These are phyloP conservation scores for Kalmusia sp. DNA, from an alignment of 2,329 filamentous ascomycete species.

Conservation along the genomic window DNA sequence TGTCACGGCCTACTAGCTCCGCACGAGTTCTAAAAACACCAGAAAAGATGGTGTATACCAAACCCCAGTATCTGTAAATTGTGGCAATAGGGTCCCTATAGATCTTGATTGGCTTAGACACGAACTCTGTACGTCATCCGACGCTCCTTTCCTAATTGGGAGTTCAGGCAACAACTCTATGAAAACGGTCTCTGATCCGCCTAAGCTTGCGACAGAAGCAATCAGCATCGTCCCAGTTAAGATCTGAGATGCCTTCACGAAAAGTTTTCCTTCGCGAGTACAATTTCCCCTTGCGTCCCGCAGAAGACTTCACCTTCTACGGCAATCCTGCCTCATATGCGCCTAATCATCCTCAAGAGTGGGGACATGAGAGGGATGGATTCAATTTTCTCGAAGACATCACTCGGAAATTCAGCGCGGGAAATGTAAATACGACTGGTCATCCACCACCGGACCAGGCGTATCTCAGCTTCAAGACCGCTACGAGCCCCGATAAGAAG, in stretches of 20 bases:
- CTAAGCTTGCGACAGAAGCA: not conserved
- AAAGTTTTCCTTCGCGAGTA: not conserved
- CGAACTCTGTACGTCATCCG: constrained; percentile 3
- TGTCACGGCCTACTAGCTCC: no score
- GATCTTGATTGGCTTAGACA: no score
- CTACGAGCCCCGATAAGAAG: constrained; percentile 29
- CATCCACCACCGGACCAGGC: not conserved
- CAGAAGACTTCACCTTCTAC: constrained; percentile 21
- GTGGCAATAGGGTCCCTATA: no score
- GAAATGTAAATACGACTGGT: no score
- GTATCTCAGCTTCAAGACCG: constrained; percentile 12
- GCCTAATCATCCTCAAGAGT: constrained; percentile 24
- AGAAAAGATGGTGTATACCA: no score
- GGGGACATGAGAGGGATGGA: constrained; percentile 15
- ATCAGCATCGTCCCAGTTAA: not conserved
- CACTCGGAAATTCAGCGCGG: not conserved
- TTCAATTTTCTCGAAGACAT: constrained; percentile 19
- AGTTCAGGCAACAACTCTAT: not conserved
- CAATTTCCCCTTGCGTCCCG: constrained; percentile 17
- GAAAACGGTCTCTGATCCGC: not conserved
- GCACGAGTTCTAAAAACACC: no score
- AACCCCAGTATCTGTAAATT: no score
- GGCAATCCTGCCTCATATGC: constrained; percentile 21
- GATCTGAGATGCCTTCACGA: not conserved
- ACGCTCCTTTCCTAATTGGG: not conserved